Conservation (phyloP, 306 rosid species). For the Cucumis hystrix region DNA sequence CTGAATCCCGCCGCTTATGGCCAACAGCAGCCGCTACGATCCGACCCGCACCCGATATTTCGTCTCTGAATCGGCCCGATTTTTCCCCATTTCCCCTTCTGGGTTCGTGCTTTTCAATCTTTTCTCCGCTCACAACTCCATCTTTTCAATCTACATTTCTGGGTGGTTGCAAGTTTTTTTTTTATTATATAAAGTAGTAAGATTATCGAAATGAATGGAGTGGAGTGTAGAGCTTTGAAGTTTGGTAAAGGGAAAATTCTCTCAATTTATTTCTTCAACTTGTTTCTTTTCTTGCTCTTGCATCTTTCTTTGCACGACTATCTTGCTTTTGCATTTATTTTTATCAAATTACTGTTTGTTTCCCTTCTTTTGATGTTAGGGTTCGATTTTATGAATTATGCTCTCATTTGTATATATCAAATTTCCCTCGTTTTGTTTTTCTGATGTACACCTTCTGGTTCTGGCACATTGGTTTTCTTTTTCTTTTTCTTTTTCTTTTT, state of each 20-base stretch:
- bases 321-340: not conserved
- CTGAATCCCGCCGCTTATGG: constrained; percentile 4
- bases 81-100: not conserved
- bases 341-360: not conserved
- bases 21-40: not conserved
- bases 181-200: not conserved
- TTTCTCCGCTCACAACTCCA: not conserved
- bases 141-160: not conserved
- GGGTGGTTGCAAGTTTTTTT: not conserved
- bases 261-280: not conserved
- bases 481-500: not conserved
- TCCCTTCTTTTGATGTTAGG: not conserved
- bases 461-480: not conserved
- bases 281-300: not conserved
- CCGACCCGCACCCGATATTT: constrained; percentile 1
- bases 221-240: not conserved
- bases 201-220: not conserved
- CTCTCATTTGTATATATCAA: not conserved
- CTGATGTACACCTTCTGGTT: not conserved
- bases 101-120: not conserved
- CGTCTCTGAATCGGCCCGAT: not conserved
- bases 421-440: not conserved
- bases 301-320: not conserved
- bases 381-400: not conserved
- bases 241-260: not conserved